Percentiles rank a stretch among this genome's conserved stretches.
These are phyloP conservation scores for Petasospora fabianii DNA, from an alignment of 1,139 yeast genomes.

Conservation along the genomic window DNA sequence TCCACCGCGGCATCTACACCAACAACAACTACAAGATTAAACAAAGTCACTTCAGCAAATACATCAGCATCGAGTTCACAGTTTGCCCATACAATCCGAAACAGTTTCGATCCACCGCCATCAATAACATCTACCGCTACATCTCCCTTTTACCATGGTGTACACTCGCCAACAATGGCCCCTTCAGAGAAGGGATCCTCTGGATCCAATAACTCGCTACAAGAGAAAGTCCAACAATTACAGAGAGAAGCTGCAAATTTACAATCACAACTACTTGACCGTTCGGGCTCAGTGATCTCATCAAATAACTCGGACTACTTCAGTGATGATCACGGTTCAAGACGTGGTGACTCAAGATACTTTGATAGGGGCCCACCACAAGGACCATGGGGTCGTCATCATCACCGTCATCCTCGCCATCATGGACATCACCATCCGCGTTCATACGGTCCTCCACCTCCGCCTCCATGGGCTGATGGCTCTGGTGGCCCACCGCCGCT, in stretches of 20 bases:
- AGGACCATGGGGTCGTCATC: slow-evolving; percentile 1
- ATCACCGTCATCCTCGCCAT: not conserved
- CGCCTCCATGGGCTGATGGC: slow-evolving; percentile 8
- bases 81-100: slow-evolving; percentile 4
- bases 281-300: slow-evolving; percentile 6
- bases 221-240: slow-evolving; percentile 21
- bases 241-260: slow-evolving; percentile 23
- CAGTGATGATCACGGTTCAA: not conserved
- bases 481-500: slow-evolving; percentile 6
- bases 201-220: slow-evolving; percentile 9
- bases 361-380: slow-evolving; percentile 2
- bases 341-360: slow-evolving; percentile 1
- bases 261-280: slow-evolving; percentile 18
- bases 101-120: slow-evolving; percentile 5
- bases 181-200: slow-evolving; percentile 6
- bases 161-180: slow-evolving; percentile 5
- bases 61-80: slow-evolving; percentile 7
- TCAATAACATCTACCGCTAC: slow-evolving; percentile 7
- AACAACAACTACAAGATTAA: slow-evolving; percentile 6
- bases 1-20: slow-evolving; percentile 6
- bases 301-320: slow-evolving; percentile 7
- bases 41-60: not conserved
- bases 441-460: slow-evolving; percentile 4
- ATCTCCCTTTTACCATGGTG: slow-evolving; percentile 12
- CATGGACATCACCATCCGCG: not conserved